Evolutionary conservation across 192 early-diverging fungal genomes (phyloP), one percentile per base, ranked within the genome.

Genomic region (Gamsiella multidivaricata): DNA sequence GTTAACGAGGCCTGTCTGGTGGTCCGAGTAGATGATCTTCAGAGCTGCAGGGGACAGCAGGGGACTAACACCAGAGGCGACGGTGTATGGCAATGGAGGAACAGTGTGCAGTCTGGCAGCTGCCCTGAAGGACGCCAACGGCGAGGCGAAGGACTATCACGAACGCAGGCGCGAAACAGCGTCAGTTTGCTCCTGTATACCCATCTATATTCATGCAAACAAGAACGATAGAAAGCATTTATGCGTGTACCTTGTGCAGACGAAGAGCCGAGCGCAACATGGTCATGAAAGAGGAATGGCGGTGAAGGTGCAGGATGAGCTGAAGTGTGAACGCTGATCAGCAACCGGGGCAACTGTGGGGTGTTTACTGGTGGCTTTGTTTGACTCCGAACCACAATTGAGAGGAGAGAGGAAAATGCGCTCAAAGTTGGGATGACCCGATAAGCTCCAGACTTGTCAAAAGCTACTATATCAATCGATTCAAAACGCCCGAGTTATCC

Each of bases 1-100:
- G 49, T 75, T 54, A 47, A 83, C 65, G 6, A 83, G 57, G 37
- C 51, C 59, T 29, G 17, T 57, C 37, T 80, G 76, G 65, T 83
- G 65, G 33, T 80, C 76, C n/a, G 49, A 36, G 36, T 80, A 80
- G 53, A 83, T 80, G 20, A 66, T 42, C 47, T 70, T 74, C 49
- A 83, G 45, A 11, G 76, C 65, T 36, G 42, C 22, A 9, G 70
- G 56, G 2, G 67, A 75, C 32, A 83, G 55, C 7, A 83, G 47
- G 8, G 75, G 76, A 43, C 26, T 52, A 31, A 80, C 66, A 25
- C 81, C 81, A 1, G 72, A 18, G 0, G 26, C 28, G 31, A 51
- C 55, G 20, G 41, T 54, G 61, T 70, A 83, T 23, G 81, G 76
- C 15, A 83, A 29, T 10, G 7, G 28, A 11, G 74, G 74, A 17